Percentiles rank a stretch among this genome's conserved stretches.
These are phyloP conservation scores for Orbilia brochopaga DNA, from an alignment of 2,329 filamentous ascomycete genomes.

Conservation along the genomic window DNA sequence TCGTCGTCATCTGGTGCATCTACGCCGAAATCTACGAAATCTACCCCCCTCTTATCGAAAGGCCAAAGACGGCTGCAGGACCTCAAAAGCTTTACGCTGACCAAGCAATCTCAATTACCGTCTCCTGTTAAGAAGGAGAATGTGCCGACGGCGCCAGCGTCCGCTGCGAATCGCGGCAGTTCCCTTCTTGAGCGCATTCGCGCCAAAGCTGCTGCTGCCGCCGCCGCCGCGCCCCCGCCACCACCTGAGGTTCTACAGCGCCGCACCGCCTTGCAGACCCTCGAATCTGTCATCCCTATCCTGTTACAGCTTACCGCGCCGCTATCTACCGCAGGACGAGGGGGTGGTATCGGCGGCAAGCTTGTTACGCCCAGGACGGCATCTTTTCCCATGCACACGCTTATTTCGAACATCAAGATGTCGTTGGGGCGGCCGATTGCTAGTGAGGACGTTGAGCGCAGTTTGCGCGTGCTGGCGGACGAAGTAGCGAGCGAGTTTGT, in stretches of 20 bases:
- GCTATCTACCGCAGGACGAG: slow-evolving; percentile 5
- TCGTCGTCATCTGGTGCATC: slow-evolving; percentile 9
- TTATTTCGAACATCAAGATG: slow-evolving; percentile 37
- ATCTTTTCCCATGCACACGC: slow-evolving; percentile 35
- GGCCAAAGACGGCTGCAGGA: slow-evolving; percentile 36
- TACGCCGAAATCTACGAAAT: slow-evolving; percentile 31
- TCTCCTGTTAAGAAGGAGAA: slow-evolving; percentile 35
- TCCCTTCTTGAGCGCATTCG: slow-evolving; percentile 34
- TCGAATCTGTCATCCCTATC: slow-evolving; percentile 47
- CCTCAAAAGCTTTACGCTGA: slow-evolving; percentile 35
- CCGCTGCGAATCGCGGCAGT: slow-evolving; percentile 28
- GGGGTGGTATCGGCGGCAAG: slow-evolving; percentile 10
- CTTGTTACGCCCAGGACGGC: slow-evolving; percentile 33
- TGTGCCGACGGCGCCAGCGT: slow-evolving; percentile 23
- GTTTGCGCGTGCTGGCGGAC: slow-evolving; percentile 38
- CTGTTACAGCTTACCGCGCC: slow-evolving; percentile 33
- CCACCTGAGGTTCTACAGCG: slow-evolving; percentile 29
- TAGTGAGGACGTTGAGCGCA: slow-evolving; percentile 29
- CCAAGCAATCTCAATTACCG: slow-evolving; percentile 26
- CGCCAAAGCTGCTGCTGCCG: slow-evolving; percentile 34
- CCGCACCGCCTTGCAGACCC: slow-evolving; percentile 31
- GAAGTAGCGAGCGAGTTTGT: slow-evolving; percentile 45
- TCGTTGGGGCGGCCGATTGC: slow-evolving; percentile 40
- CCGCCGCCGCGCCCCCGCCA: slow-evolving; percentile 15
- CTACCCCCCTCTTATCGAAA: slow-evolving; percentile 20